These are phyloP conservation scores for Globisporangium yorkense DNA, from an alignment of 352 stramenopile genomes.

Conservation along the genomic window DNA sequence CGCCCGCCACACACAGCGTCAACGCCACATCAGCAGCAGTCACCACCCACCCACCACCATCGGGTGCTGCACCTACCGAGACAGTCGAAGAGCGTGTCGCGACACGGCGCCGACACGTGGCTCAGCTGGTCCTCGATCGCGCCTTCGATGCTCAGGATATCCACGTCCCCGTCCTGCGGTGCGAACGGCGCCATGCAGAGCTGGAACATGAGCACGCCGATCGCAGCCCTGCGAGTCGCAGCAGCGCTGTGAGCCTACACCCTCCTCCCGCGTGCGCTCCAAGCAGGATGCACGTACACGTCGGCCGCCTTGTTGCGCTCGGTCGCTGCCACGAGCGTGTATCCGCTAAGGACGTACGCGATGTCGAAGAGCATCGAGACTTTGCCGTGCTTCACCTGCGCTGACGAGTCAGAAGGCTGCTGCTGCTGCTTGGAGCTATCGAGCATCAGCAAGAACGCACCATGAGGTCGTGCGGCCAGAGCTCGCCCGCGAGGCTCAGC, in stretches of 20 bases:
- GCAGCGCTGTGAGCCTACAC: not conserved
- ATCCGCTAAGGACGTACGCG: constrained; percentile 41
- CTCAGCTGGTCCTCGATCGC: constrained; percentile 43
- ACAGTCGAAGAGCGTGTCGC: constrained; percentile 40
- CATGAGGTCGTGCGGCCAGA: constrained; percentile 43
- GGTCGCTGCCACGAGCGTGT: constrained; percentile 33
- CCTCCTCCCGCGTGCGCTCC: no score
- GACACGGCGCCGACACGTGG: constrained; percentile 35
- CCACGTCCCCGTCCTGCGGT: constrained; percentile 14
- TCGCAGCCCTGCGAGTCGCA: constrained; percentile 24
- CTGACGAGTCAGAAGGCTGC: not conserved
- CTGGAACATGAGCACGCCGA: constrained; percentile 62
- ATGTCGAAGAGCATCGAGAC: constrained; percentile 39
- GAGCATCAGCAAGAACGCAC: constrained; percentile 14
- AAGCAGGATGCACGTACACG: constrained; percentile 26
- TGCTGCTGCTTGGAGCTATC: no score
- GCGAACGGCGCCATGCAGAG: constrained; percentile 39
- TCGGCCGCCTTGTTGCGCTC: constrained; percentile 31
- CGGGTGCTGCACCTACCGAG: constrained; percentile 26
- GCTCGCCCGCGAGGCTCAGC: constrained; percentile 43
- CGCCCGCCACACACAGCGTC: not conserved
- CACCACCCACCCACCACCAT: no score
- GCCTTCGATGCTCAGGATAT: constrained; percentile 26
- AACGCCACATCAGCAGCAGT: not conserved
- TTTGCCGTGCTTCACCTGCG: constrained; percentile 30